Conservation (phyloP, 2,329 filamentous ascomycete genomes). For the Stemphylium vesicarium region DNA sequence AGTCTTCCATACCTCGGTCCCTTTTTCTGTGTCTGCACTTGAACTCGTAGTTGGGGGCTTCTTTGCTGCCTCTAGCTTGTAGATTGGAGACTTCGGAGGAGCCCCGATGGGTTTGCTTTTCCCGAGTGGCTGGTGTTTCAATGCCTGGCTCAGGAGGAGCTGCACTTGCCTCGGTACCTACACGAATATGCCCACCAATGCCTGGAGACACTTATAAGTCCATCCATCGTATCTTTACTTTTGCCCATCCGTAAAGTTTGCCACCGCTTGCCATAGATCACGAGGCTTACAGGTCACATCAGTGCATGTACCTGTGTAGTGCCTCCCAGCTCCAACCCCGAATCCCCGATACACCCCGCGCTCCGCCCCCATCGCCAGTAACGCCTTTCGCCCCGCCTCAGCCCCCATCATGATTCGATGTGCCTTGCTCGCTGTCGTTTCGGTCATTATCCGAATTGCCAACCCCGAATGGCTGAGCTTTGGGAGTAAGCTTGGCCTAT, state of each 20-base stretch:
- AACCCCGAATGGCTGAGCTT: conserved; percentile 31
- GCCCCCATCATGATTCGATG: conserved; percentile 28
- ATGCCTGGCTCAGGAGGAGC: background rate
- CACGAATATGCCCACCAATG: background rate
- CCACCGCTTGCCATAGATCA: background rate
- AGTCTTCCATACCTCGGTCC: background rate
- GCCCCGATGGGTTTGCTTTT: background rate
- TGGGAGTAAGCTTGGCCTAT: conserved; percentile 27
- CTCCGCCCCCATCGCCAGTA: conserved; percentile 4
- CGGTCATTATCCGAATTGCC: conserved; percentile 20
- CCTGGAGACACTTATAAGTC: background rate
- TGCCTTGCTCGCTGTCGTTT: conserved; percentile 26
- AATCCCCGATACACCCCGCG: background rate
- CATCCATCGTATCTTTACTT: background rate
- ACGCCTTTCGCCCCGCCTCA: conserved; percentile 4
- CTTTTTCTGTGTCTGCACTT: background rate
- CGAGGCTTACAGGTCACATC: background rate
- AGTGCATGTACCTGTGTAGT: background rate
- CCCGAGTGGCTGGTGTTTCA: background rate
- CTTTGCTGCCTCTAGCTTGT: background rate
- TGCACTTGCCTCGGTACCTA: background rate
- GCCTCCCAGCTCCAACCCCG: background rate
- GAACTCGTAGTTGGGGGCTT: background rate
- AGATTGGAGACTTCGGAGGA: background rate
- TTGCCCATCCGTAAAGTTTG: background rate